phyloP scores from a whole-genome alignment of 441 rosid species.

The Raphanus hybrid region DNA sequence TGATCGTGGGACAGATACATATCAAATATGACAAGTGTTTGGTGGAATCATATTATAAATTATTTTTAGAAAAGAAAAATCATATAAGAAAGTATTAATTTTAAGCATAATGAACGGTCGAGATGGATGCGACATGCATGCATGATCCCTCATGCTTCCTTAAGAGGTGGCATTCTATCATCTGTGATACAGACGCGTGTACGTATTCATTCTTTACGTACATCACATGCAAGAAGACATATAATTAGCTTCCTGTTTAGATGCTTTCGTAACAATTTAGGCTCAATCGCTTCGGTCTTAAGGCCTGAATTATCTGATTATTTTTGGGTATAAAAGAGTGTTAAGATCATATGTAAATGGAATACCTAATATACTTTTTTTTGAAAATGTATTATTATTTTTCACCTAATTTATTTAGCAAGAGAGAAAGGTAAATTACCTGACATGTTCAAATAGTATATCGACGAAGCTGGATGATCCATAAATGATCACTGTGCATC shows the following conservation, averaged over 20 bases:
- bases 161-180: conserved; percentile 45
- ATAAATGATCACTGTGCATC: background rate
- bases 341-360: background rate
- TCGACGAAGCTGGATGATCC: background rate
- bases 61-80: background rate
- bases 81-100: background rate
- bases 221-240: conserved; percentile 35
- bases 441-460: background rate
- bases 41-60: conserved; percentile 24
- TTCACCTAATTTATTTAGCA: background rate
- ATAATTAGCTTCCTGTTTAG: conserved; percentile 12
- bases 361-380: background rate
- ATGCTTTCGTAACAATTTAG: conserved; percentile 2
- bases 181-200: conserved; percentile 35
- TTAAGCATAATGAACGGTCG: conserved; percentile 37
- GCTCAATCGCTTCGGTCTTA: background rate
- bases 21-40: conserved; percentile 16
- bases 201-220: conserved; percentile 27
- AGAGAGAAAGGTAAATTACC: background rate
- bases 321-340: background rate
- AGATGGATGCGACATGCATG: conserved; percentile 40
- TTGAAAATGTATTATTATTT: too few relatives aligned
- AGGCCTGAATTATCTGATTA: background rate
- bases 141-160: conserved; percentile 42
- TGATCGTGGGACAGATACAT: conserved; percentile 17